A percentile compares a stretch with the other conserved stretches of the same genome.
phyloP scores from a whole-genome alignment of 2,329 filamentous ascomycete genomes.

The Diplodia corticola region DNA sequence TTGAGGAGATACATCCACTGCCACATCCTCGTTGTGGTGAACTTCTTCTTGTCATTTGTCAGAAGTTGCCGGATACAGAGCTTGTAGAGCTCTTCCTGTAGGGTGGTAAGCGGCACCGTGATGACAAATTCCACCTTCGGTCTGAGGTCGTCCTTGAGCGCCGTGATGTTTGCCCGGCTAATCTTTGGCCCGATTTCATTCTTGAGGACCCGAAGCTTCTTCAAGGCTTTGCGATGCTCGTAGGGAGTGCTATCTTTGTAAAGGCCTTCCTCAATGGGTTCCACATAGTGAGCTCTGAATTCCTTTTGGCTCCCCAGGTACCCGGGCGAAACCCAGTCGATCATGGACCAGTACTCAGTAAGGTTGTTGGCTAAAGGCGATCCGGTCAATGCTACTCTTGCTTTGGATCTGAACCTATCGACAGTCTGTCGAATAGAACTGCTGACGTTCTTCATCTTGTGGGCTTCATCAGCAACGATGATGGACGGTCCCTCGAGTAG shows the following conservation, averaged over 20 bases:
- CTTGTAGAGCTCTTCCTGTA: slow-evolving; percentile 66
- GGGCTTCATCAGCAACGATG: slow-evolving; percentile 83
- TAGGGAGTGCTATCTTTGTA: slow-evolving; percentile 60
- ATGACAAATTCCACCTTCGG: slow-evolving; percentile 81
- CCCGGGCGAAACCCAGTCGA: slow-evolving; percentile 79
- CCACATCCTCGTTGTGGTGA: slow-evolving; percentile 51
- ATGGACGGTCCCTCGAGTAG: slow-evolving; percentile 66
- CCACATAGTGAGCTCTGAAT: slow-evolving; percentile 69
- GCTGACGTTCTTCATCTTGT: slow-evolving; percentile 68
- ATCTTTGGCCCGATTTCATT: slow-evolving; percentile 75
- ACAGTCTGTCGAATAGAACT: slow-evolving; percentile 58
- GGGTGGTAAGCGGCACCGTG: slow-evolving; percentile 65
- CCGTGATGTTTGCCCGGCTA: slow-evolving; percentile 69
- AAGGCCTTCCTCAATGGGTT: slow-evolving; percentile 72
- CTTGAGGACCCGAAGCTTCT: slow-evolving; percentile 70
- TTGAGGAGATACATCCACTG: slow-evolving; percentile 56
- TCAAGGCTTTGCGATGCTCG: slow-evolving; percentile 62
- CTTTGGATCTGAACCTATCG: slow-evolving; percentile 62
- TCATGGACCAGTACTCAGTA: slow-evolving; percentile 80
- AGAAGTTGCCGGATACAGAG: slow-evolving; percentile 50
- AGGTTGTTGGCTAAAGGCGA: slow-evolving; percentile 85
- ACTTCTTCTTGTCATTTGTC: slow-evolving; percentile 26
- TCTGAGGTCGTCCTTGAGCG: slow-evolving; percentile 66
- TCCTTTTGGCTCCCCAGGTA: slow-evolving; percentile 70
- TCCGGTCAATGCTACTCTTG: slow-evolving; percentile 80